These are phyloP conservation scores for Phalaenopsis hybrid DNA, from an alignment of 116 monocot genomes.

Conservation along the genomic window DNA sequence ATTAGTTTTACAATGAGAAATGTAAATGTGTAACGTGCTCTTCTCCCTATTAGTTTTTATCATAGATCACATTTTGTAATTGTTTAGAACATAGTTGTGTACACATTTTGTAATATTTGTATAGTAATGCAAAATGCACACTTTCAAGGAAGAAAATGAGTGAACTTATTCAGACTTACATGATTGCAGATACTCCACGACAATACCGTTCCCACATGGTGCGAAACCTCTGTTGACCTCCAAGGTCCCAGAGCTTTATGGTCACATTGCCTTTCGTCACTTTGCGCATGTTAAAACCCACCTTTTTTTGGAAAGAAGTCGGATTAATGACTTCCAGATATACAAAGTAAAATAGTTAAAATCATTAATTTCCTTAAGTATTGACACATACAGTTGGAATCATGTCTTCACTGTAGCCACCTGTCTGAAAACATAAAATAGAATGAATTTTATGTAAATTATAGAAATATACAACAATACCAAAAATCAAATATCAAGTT, in stretches of 20 bases:
- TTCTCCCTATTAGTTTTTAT: no score
- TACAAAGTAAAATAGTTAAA: background rate
- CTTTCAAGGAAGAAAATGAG: background rate
- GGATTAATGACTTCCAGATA: background rate
- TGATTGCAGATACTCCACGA: slow-evolving; percentile 91
- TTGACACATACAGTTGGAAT: slow-evolving; percentile 80
- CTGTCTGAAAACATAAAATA: slow-evolving; percentile 46
- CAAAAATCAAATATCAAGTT: background rate
- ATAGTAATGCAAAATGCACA: no score
- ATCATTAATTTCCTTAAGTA: slow-evolving; percentile 1
- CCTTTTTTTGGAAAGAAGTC: slow-evolving; percentile 32
- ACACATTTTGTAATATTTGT: no score
- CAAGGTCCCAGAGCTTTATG: slow-evolving; percentile 92
- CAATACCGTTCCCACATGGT: slow-evolving; percentile 97
- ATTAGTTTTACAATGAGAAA: no score
- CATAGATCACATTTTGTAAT: no score
- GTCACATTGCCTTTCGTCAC: slow-evolving; percentile 98
- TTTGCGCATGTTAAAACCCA: slow-evolving; percentile 94
- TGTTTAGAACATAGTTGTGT: no score
- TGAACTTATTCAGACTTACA: slow-evolving; percentile 34
- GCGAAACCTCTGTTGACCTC: slow-evolving; percentile 81
- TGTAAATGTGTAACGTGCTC: no score
- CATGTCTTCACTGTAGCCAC: slow-evolving; percentile 93
- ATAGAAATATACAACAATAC: background rate
- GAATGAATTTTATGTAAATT: slow-evolving; percentile 3